Percentiles rank a stretch among this genome's conserved stretches.
Evolutionary conservation across 106 monocot genomes (phyloP).

Genomic region (Phalaenopsis equestris): DNA sequence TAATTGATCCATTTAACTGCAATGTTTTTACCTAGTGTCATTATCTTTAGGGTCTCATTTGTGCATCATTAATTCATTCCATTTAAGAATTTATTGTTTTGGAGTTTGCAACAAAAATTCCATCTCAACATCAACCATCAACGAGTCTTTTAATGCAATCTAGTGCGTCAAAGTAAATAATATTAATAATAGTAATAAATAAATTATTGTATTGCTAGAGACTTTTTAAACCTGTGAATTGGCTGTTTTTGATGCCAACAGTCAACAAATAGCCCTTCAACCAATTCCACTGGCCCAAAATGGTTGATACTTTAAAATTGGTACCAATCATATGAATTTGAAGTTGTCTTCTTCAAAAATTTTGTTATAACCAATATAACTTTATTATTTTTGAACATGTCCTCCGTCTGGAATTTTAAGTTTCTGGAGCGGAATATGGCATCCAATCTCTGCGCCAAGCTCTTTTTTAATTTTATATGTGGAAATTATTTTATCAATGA

Average conservation of each 20-base stretch:
- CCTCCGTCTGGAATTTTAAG: no score
- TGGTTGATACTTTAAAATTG: neutral
- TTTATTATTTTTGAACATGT: no score
- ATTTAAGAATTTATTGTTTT: neutral
- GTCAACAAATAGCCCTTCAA: neutral
- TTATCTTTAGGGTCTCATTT: neutral
- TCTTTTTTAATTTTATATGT: neutral
- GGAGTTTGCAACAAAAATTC: neutral
- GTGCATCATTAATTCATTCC: no score
- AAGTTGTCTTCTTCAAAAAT: no score
- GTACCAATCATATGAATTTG: no score
- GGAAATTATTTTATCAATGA: neutral
- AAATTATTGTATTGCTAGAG: neutral
- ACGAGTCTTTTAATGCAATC: no score
- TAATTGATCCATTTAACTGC: no score
- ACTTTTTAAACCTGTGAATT: neutral
- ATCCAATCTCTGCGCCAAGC: neutral
- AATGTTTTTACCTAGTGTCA: neutral
- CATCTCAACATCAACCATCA: no score
- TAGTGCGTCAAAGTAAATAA: no score
- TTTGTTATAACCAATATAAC: no score
- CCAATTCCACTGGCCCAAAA: neutral
- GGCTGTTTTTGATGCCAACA: no score
- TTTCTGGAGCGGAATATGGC: neutral
- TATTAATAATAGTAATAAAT: no score